Conservation (phyloP, 148 eudicot species). For the Bassia scoparia region DNA sequence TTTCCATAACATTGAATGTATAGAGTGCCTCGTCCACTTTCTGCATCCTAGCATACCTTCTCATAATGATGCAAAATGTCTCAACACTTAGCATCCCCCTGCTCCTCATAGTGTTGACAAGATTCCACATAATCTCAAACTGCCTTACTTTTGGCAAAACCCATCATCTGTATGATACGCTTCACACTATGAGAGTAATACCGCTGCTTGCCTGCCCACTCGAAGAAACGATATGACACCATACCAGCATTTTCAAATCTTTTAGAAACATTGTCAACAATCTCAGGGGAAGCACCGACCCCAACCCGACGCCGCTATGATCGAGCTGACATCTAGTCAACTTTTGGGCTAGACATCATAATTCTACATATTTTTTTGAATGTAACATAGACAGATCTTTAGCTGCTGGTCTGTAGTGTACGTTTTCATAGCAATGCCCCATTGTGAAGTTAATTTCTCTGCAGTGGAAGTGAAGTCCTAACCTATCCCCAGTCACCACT, state of each 20-base stretch:
- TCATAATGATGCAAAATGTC: slow-evolving; percentile 95
- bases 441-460: slow-evolving; percentile 26
- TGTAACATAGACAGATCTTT: slow-evolving; percentile 32
- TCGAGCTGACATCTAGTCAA: slow-evolving; percentile 69
- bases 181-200: slow-evolving; percentile 63
- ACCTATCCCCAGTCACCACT: slow-evolving; percentile 29
- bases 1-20: slow-evolving; percentile 61
- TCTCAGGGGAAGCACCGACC: slow-evolving; percentile 48
- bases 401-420: slow-evolving; percentile 39
- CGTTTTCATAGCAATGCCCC: slow-evolving; percentile 34
- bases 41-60: slow-evolving; percentile 80
- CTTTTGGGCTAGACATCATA: slow-evolving; percentile 66
- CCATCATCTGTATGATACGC: slow-evolving; percentile 82
- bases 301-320: slow-evolving; percentile 78
- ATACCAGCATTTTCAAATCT: slow-evolving; percentile 81
- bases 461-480: slow-evolving; percentile 19
- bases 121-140: slow-evolving; percentile 86
- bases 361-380: slow-evolving; percentile 54
- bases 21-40: slow-evolving; percentile 89
- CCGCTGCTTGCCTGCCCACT: slow-evolving; percentile 84
- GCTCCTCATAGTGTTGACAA: slow-evolving; percentile 64
- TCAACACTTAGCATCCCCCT: slow-evolving; percentile 73
- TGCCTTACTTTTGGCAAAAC: slow-evolving; percentile 86
- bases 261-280: slow-evolving; percentile 67
- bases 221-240: slow-evolving; percentile 73